These are phyloP conservation scores for Coprinopsis sp. DNA, from an alignment of 768 basidiomycete genomes.

Conservation along the genomic window DNA sequence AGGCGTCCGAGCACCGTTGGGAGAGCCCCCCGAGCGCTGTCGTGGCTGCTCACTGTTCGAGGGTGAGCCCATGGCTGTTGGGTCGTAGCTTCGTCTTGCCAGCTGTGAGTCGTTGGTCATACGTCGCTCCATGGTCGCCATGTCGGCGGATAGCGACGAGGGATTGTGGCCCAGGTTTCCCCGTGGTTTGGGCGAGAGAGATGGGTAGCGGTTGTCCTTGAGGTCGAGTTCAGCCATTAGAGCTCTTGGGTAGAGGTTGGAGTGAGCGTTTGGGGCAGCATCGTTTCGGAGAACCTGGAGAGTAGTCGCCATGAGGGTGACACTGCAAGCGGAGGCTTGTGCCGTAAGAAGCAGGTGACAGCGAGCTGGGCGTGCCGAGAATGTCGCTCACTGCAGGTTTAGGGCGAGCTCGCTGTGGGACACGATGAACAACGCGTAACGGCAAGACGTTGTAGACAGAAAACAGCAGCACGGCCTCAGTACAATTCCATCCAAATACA, in stretches of 20 bases:
- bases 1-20: constrained; percentile 7
- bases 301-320: constrained; percentile 44
- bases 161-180: constrained; percentile 1
- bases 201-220: constrained; percentile 57
- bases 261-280: constrained; percentile 27
- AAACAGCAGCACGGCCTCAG: too few species aligned
- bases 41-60: constrained; percentile 7
- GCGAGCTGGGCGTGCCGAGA: neutral
- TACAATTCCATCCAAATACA: too few species aligned
- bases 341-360: constrained; percentile 7
- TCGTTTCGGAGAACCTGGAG: constrained; percentile 44
- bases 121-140: constrained; percentile 2
- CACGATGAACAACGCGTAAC: constrained; percentile 4
- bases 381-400: neutral
- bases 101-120: constrained; percentile 8
- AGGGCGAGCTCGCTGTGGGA: constrained; percentile 9
- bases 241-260: constrained; percentile 44
- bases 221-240: constrained; percentile 60
- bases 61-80: constrained; percentile 7
- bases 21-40: constrained; percentile 5
- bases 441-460: too few species aligned
- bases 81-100: constrained; percentile 15
- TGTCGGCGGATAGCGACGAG: constrained; percentile 23
- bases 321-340: constrained; percentile 12
- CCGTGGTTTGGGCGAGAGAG: constrained; percentile 17